Evolutionary conservation across 2,329 filamentous ascomycete species (phyloP).

Genomic region (Pyricularia sp.): DNA sequence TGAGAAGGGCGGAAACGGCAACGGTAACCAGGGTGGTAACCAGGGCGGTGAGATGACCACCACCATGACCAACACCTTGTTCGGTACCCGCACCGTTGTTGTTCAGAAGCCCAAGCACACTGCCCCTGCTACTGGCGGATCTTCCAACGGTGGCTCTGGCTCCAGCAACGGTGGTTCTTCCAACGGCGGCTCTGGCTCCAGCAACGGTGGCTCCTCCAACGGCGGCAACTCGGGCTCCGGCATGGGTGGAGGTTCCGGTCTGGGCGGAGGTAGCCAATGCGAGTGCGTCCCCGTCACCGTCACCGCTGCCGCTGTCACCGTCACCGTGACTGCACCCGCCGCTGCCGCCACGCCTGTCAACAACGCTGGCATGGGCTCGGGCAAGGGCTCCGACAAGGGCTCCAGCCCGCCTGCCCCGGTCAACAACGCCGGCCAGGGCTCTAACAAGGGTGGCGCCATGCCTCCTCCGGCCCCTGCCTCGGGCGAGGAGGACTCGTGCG

Average conservation of each 20-base stretch:
- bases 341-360: slow-evolving; percentile 1
- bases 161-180: neutral
- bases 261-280: neutral
- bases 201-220: neutral
- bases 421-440: neutral
- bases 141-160: neutral
- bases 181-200: neutral
- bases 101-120: slow-evolving; percentile 5
- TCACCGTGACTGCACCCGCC: neutral
- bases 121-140: slow-evolving; percentile 4
- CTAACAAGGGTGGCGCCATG: neutral
- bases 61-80: slow-evolving; percentile 17
- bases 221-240: neutral
- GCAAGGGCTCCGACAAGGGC: neutral
- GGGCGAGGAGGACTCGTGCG: neutral
- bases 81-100: slow-evolving; percentile 14
- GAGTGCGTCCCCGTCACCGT: slow-evolving; percentile 1
- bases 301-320: slow-evolving; percentile 4
- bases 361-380: neutral
- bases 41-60: slow-evolving; percentile 12
- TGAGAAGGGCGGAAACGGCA: slow-evolving; percentile 2
- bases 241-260: no score
- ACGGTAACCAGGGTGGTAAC: slow-evolving; percentile 3
- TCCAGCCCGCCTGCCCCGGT: neutral
- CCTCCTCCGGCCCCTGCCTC: neutral